Evolutionary conservation across 768 basidiomycete genomes (phyloP).

Genomic region (Lactarius trivialis): DNA sequence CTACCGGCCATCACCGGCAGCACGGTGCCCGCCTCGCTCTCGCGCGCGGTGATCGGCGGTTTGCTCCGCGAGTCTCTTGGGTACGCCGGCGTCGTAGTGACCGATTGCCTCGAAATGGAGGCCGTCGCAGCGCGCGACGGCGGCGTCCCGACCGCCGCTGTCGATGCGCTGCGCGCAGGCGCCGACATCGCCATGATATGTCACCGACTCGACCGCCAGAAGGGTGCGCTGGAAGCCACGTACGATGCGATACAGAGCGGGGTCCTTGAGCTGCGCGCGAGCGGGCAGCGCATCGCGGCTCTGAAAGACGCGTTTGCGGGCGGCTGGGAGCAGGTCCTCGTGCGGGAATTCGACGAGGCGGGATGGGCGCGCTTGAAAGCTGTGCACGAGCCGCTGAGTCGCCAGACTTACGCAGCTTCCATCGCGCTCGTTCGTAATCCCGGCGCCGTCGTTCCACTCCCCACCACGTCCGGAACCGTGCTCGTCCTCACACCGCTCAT

Average conservation of each 20-base stretch:
- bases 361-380: conserved; percentile 35
- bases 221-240: conserved; percentile 44
- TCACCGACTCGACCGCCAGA: conserved; percentile 50
- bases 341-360: conserved; percentile 22
- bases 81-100: conserved; percentile 57
- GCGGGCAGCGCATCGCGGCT: conserved; percentile 39
- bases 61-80: conserved; percentile 46
- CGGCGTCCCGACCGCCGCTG: conserved; percentile 48
- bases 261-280: conserved; percentile 35
- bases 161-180: conserved; percentile 52
- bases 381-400: conserved; percentile 38
- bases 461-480: conserved; percentile 25
- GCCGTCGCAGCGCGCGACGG: conserved; percentile 46
- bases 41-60: conserved; percentile 43
- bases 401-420: conserved; percentile 41
- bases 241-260: conserved; percentile 47
- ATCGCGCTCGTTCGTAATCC: conserved; percentile 43
- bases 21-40: conserved; percentile 55
- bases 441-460: conserved; percentile 31
- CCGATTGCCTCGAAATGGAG: conserved; percentile 75
- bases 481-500: conserved; percentile 49
- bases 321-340: conserved; percentile 38
- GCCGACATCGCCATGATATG: conserved; percentile 74
- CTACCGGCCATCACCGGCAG: conserved; percentile 50
- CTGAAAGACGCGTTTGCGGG: conserved; percentile 50